Conservation (phyloP, 352 stramenopile species). For the Salisapilia sapeloensis region DNA sequence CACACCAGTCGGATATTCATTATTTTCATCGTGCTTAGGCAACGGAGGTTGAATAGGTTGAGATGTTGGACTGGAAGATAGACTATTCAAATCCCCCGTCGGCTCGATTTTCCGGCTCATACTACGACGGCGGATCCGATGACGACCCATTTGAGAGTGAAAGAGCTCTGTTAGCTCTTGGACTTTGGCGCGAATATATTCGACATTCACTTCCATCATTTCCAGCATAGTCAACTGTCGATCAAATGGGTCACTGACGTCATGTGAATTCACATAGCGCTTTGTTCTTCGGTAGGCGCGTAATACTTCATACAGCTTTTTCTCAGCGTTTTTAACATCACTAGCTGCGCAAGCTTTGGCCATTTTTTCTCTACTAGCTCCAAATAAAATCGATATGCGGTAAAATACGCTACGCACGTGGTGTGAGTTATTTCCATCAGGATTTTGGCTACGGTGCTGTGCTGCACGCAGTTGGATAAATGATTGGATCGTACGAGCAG, state of each 20-base stretch:
- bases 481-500: slow-evolving; percentile 37
- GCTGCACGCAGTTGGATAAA: slow-evolving; percentile 31
- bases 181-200: slow-evolving; percentile 68
- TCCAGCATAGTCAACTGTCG: slow-evolving; percentile 75
- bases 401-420: too few relatives aligned
- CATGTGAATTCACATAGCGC: slow-evolving; percentile 35
- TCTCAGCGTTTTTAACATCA: slow-evolving; percentile 17
- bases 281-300: slow-evolving; percentile 36
- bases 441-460: slow-evolving; percentile 13
- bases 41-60: too few relatives aligned
- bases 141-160: slow-evolving; percentile 8
- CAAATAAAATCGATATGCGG: too few relatives aligned
- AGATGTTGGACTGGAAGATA: too few relatives aligned
- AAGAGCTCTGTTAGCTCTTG: slow-evolving; percentile 41
- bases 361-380: too few relatives aligned
- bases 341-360: slow-evolving; percentile 3
- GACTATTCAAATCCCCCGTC: too few relatives aligned
- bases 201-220: slow-evolving; percentile 75
- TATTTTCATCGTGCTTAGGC: too few relatives aligned
- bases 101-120: too few relatives aligned
- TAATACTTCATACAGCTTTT: slow-evolving; percentile 43
- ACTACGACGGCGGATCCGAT: neutral
- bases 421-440: slow-evolving; percentile 5
- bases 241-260: slow-evolving; percentile 60
- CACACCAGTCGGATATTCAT: too few relatives aligned